Base-by-base conservation (phyloP, 352 stramenopile species). In the Thraustochytrium aureum region DNA sequence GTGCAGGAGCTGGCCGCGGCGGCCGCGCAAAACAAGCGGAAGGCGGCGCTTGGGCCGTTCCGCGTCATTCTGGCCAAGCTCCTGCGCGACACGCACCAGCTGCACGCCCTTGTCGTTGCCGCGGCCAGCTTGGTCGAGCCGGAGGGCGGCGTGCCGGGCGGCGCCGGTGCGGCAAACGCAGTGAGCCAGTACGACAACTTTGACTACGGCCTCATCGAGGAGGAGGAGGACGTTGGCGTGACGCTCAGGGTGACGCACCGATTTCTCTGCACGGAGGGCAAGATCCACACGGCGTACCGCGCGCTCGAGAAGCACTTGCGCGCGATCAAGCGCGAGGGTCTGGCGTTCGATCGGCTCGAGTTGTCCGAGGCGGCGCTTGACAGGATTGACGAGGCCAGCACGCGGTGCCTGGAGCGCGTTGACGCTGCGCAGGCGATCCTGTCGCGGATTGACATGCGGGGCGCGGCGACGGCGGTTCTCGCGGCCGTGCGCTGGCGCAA, bases 401-500 rank as follows among this genome's bases (percentile, higher is more conserved):
- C 69, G 41, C 69, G 69, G 2, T 79, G 69, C 33, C 50, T 79
- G 33, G 69, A 79, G 43, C 50, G 50, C 59, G 35, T 79, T n/a
- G 43, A 72, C 17, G 37, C 38, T 0, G 35, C 39, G 4, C 32
- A 38, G 26, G 69, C 65, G 52, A 20, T 41, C 6, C 37, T 79
- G 33, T n/a, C 32, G 14, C 69, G 69, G 47, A 54, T 79, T 20
- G 69, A 79, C 43, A 45, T 79, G 37, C 69, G 41, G 10, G 54
- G 33, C n/a, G 69, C 69, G 17, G 41, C 69, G 26, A 79, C 69
- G 32, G 33, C 69, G 22, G 69, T 73, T 6, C 17, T 79, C 14
- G 69, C 69, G 37, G 69, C 69, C 0, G 54, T 79, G 50, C 50
- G 59, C 30, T 79, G 20, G 4, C 69, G 69, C 50, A 72, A 73